Conservation (phyloP, 192 early-diverging fungal species). For the Chytriomyces sp. region DNA sequence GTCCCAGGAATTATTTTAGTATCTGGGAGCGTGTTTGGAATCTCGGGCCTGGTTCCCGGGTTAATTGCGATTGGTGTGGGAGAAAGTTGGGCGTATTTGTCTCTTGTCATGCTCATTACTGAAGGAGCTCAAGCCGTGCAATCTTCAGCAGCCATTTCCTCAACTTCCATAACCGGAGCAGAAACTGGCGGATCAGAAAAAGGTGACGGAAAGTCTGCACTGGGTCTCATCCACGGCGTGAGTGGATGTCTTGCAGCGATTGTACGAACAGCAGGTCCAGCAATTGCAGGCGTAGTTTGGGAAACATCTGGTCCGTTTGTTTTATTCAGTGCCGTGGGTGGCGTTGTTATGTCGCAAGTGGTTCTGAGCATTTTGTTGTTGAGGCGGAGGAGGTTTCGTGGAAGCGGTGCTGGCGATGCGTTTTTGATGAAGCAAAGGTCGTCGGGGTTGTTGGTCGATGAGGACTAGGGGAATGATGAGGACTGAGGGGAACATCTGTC, state of each 20-base stretch:
- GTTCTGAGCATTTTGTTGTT: slow-evolving; percentile 20
- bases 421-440: no score
- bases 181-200: neutral
- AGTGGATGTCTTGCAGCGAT: slow-evolving; percentile 41
- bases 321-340: slow-evolving; percentile 36
- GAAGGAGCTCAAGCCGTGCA: slow-evolving; percentile 28
- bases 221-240: slow-evolving; percentile 46
- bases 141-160: neutral
- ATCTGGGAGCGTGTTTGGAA: neutral
- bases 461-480: no score
- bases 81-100: slow-evolving; percentile 43
- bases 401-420: neutral
- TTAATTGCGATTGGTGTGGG: slow-evolving; percentile 38
- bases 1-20: slow-evolving; percentile 30
- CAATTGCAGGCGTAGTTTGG: slow-evolving; percentile 37
- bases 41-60: slow-evolving; percentile 12
- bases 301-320: slow-evolving; percentile 20
- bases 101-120: slow-evolving; percentile 47
- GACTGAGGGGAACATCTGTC: no score
- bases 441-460: no score
- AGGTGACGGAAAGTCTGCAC: neutral
- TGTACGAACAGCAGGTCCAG: slow-evolving; percentile 42
- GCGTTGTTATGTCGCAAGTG: slow-evolving; percentile 16
- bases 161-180: neutral
- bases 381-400: slow-evolving; percentile 17